Percentiles rank a stretch among this genome's conserved stretches.
Evolutionary conservation across 768 basidiomycete species (phyloP).

Genomic region (Pleurotus ostreatus): DNA sequence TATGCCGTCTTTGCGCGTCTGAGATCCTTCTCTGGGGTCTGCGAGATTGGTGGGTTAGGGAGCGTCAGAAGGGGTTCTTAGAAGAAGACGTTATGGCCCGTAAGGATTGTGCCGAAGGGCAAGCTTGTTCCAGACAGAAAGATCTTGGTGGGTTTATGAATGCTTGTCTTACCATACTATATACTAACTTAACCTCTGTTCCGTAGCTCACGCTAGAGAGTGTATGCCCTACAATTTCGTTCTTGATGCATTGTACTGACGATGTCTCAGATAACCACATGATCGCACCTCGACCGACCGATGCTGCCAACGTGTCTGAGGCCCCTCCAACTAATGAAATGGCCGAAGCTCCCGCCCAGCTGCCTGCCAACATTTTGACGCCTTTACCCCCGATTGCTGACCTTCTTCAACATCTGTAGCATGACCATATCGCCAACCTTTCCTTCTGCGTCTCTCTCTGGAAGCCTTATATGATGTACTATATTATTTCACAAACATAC

Average conservation of each 20-base stretch:
- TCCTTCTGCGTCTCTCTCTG: too few species aligned
- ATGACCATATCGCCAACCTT: too few species aligned
- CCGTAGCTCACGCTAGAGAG: slow-evolving; percentile 66
- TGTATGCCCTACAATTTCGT: slow-evolving; percentile 42
- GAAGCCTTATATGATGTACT: too few species aligned
- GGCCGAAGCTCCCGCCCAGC: background rate
- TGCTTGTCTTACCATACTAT: background rate
- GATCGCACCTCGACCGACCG: slow-evolving; percentile 19
- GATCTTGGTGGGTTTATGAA: slow-evolving; percentile 52
- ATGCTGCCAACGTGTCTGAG: slow-evolving; percentile 6
- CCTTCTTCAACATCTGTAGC: background rate
- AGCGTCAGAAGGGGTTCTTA: slow-evolving; percentile 65
- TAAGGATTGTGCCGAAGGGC: slow-evolving; percentile 67
- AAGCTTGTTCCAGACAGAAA: slow-evolving; percentile 54
- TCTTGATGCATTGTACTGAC: background rate
- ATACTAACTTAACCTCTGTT: background rate
- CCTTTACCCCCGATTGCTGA: background rate
- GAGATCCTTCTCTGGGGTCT: slow-evolving; percentile 76
- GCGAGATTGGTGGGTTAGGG: slow-evolving; percentile 80
- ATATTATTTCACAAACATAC: background rate
- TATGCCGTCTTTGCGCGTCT: slow-evolving; percentile 70
- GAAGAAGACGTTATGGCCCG: slow-evolving; percentile 52
- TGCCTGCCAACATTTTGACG: background rate
- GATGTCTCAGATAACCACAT: slow-evolving; percentile 37
- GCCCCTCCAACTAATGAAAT: background rate